Percentiles rank a stretch among this genome's conserved stretches.
Evolutionary conservation across 176 grass and related monocot genomes (phyloP).

Genomic region (Triticum monococcum): DNA sequence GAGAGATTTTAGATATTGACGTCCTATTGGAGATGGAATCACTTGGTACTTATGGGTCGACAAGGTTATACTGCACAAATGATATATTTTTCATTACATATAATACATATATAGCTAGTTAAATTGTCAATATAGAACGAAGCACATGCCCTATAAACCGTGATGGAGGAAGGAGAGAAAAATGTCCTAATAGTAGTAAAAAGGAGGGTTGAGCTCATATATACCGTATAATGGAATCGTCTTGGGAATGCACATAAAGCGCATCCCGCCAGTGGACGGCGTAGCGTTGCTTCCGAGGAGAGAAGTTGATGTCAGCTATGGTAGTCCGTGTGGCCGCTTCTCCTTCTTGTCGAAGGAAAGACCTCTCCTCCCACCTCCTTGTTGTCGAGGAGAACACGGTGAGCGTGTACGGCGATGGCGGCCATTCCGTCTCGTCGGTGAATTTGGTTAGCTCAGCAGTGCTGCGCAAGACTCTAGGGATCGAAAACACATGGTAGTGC

Average conservation of each 20-base stretch:
- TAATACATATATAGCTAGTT: no score
- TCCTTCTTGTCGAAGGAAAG: background rate
- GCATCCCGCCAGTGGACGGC: background rate
- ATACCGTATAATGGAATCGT: slow-evolving; percentile 12
- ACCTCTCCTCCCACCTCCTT: background rate
- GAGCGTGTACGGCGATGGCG: background rate
- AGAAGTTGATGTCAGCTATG: background rate
- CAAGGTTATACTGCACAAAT: background rate
- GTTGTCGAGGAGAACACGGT: background rate
- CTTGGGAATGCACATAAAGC: slow-evolving; percentile 11
- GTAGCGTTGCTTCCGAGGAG: background rate
- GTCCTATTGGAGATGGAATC: background rate
- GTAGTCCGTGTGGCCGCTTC: background rate
- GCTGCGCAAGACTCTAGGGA: background rate
- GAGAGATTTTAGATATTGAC: background rate
- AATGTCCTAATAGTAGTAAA: no score
- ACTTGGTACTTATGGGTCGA: background rate
- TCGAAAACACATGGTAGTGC: background rate
- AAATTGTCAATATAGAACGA: no score
- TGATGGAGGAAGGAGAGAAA: no score
- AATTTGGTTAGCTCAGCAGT: background rate
- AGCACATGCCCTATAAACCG: no score
- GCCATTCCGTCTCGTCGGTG: background rate
- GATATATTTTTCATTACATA: no score
- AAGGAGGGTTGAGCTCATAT: background rate